Evolutionary conservation across 352 stramenopile species (phyloP).

Genomic region (Blastocystis sp.): DNA sequence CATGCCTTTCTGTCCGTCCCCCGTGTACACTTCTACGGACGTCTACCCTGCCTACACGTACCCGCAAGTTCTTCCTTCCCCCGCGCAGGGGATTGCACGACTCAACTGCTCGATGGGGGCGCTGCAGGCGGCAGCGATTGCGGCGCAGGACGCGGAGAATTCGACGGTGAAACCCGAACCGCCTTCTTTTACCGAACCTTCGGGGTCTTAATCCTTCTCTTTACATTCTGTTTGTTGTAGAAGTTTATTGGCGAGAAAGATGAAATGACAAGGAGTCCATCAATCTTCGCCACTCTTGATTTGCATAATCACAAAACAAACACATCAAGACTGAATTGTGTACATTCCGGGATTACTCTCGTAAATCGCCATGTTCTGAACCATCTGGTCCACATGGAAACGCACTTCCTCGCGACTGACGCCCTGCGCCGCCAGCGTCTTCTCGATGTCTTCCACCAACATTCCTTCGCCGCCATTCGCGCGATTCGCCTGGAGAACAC

Average conservation of each 20-base stretch:
- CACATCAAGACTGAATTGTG: neutral
- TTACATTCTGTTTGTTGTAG: neutral
- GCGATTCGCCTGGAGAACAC: neutral
- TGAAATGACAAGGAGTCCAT: no score
- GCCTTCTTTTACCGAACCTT: neutral
- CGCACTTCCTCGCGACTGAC: neutral
- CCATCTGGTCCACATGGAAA: constrained; percentile 3
- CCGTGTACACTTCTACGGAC: no score
- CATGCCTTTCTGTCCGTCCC: neutral
- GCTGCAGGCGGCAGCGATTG: neutral
- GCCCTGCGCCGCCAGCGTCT: neutral
- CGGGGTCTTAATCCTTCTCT: neutral
- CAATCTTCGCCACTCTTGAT: no score
- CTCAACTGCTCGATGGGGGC: neutral
- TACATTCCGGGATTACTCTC: constrained; percentile 1
- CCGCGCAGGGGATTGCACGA: neutral
- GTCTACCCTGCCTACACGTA: neutral
- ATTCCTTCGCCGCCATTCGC: neutral
- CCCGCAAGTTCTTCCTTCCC: neutral
- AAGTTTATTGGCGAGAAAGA: neutral
- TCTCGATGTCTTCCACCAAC: neutral
- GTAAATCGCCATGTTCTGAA: constrained; percentile 5
- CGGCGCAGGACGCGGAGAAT: neutral
- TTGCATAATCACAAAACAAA: no score
- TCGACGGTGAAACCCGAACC: neutral